Evolutionary conservation across 2,329 filamentous ascomycete genomes (phyloP).

Genomic region (Pseudocercospora vitis): DNA sequence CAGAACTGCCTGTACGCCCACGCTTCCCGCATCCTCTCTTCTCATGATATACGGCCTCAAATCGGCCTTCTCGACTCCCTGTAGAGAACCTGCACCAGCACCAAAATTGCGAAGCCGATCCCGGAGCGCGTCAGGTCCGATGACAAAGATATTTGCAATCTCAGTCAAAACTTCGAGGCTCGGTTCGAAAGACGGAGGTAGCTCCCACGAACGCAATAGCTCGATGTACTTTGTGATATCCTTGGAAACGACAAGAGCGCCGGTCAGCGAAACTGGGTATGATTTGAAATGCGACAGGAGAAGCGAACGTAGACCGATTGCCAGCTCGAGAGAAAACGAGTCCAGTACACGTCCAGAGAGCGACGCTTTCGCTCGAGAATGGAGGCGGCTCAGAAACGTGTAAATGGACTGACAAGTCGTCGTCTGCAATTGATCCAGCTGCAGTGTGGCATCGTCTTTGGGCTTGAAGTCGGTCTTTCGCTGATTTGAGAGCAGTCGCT

Average conservation of each 20-base stretch:
- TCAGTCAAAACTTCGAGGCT: constrained; percentile 83
- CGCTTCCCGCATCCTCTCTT: constrained; percentile 77
- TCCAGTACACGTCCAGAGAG: constrained; percentile 83
- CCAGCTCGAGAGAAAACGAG: constrained; percentile 79
- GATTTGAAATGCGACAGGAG: constrained; percentile 93
- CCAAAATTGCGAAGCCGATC: constrained; percentile 51
- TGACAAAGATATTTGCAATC: constrained; percentile 93
- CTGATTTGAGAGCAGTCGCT: constrained; percentile 70
- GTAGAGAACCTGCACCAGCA: constrained; percentile 38
- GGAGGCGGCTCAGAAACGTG: constrained; percentile 70
- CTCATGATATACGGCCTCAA: constrained; percentile 82
- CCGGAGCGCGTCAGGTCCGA: constrained; percentile 62
- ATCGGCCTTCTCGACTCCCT: constrained; percentile 47
- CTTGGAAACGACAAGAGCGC: constrained; percentile 91
- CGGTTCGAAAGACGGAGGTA: constrained; percentile 55
- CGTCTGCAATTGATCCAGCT: constrained; percentile 72
- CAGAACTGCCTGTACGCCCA: constrained; percentile 80
- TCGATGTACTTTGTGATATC: constrained; percentile 93
- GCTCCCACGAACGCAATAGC: constrained; percentile 76
- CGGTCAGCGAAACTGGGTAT: constrained; percentile 88
- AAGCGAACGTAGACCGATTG: constrained; percentile 71
- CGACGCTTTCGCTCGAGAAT: constrained; percentile 63
- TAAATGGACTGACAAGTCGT: constrained; percentile 79
- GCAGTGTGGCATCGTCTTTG: constrained; percentile 72
- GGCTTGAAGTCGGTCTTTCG: constrained; percentile 89